These are phyloP conservation scores for Camillea tinctor DNA, from an alignment of 2,329 filamentous ascomycete species.

Conservation along the genomic window DNA sequence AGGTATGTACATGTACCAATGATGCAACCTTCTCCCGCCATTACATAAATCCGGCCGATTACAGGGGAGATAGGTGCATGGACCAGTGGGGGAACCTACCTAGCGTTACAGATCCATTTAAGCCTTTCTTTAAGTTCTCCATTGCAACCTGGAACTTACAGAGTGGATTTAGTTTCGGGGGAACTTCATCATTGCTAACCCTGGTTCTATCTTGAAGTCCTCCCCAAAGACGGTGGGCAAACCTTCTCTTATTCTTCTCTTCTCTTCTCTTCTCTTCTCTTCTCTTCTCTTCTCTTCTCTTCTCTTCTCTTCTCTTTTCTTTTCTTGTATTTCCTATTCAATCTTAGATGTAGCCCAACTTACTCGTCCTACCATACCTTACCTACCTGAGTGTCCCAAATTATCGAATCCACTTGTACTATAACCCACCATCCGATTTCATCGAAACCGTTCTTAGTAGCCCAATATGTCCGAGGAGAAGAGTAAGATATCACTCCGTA, in stretches of 20 bases:
- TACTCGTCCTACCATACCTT: too few species aligned
- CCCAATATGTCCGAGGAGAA: constrained; percentile 59
- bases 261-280: too few species aligned
- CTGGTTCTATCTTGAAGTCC: not conserved
- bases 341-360: too few species aligned
- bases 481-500: constrained; percentile 62
- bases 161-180: not conserved
- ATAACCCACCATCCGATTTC: not conserved
- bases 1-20: too few species aligned
- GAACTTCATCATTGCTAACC: not conserved
- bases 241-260: not conserved
- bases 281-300: too few species aligned
- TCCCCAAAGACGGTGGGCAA: not conserved
- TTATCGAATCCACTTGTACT: not conserved
- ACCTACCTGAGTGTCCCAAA: not conserved
- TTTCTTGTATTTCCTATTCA: too few species aligned
- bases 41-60: constrained; percentile 21
- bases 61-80: not conserved
- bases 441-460: not conserved
- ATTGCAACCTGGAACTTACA: not conserved
- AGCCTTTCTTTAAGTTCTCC: too few species aligned
- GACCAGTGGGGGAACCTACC: not conserved
- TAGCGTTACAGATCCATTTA: not conserved
- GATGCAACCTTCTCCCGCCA: constrained; percentile 5
- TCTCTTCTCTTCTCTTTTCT: too few species aligned